phyloP scores from a whole-genome alignment of 176 grass and related monocot species.

The Dactylis glomerata region DNA sequence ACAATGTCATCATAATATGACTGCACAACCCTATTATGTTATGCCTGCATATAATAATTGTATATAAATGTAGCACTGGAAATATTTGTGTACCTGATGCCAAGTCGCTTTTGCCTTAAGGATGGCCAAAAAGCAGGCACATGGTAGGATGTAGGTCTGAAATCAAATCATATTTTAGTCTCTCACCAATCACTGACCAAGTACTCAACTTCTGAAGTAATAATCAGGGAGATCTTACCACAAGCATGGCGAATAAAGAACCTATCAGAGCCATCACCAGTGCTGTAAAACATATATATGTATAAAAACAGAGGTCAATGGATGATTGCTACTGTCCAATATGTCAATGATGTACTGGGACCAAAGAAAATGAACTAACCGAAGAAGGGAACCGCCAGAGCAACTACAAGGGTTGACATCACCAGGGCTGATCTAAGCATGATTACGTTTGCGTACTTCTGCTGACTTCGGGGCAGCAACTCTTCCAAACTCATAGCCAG shows the following conservation, averaged over 20 bases:
- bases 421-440: constrained; percentile 72
- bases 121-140: constrained; percentile 81
- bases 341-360: neutral
- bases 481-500: constrained; percentile 94
- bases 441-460: constrained; percentile 67
- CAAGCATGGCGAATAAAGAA: constrained; percentile 94
- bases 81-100: constrained; percentile 53
- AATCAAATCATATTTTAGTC: constrained; percentile 9
- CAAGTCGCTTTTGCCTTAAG: constrained; percentile 59
- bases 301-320: neutral
- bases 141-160: constrained; percentile 83
- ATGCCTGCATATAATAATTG: neutral
- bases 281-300: constrained; percentile 37
- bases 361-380: constrained; percentile 44
- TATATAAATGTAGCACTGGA: neutral
- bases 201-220: neutral
- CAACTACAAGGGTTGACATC: constrained; percentile 69
- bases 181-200: neutral
- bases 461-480: constrained; percentile 61
- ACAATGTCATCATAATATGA: neutral
- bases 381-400: constrained; percentile 84
- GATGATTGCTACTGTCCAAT: neutral
- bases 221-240: constrained; percentile 49
- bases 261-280: constrained; percentile 94
- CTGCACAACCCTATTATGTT: neutral